Conservation (phyloP, 371 early-diverging fungal species). For the Mucor piriformis region DNA sequence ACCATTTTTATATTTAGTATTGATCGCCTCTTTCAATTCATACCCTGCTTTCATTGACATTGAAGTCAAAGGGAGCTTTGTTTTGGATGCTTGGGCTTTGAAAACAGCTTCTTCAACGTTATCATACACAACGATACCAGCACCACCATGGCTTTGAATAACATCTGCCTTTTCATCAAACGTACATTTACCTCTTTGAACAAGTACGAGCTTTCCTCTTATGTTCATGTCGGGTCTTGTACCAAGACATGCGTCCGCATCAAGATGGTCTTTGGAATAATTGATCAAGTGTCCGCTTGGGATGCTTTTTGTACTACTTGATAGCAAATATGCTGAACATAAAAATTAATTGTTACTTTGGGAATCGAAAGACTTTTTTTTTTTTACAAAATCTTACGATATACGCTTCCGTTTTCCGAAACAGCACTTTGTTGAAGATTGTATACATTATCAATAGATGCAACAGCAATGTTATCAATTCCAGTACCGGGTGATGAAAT, state of each 20-base stretch:
- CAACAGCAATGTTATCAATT: conserved; percentile 55
- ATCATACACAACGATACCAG: conserved; percentile 59
- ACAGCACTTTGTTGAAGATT: conserved; percentile 25
- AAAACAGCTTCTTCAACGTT: conserved; percentile 13
- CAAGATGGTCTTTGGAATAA: conserved; percentile 16
- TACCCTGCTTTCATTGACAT: conserved; percentile 11
- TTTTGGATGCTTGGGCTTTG: conserved; percentile 4
- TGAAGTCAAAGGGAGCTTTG: conserved; percentile 11
- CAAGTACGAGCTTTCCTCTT: conserved; percentile 45
- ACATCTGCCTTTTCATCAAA: conserved; percentile 60
- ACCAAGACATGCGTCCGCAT: conserved; percentile 31
- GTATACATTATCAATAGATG: conserved; percentile 60
- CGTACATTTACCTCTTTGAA: conserved; percentile 63
- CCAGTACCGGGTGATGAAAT: conserved; percentile 60
- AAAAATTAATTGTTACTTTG: too few species aligned
- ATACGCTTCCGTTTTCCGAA: conserved; percentile 14
- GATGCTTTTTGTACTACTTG: conserved; percentile 23
- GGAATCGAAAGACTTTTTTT: too few species aligned
- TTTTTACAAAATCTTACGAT: conserved; percentile 33
- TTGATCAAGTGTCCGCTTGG: conserved; percentile 36
- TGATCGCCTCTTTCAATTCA: conserved; percentile 9
- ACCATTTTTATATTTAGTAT: conserved; percentile 5
- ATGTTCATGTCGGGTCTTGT: conserved; percentile 24
- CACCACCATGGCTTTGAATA: conserved; percentile 45
- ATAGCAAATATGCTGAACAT: conserved; percentile 29